These are phyloP conservation scores for Vachellia collinsii DNA, from an alignment of 306 rosid genomes.

Conservation along the genomic window DNA sequence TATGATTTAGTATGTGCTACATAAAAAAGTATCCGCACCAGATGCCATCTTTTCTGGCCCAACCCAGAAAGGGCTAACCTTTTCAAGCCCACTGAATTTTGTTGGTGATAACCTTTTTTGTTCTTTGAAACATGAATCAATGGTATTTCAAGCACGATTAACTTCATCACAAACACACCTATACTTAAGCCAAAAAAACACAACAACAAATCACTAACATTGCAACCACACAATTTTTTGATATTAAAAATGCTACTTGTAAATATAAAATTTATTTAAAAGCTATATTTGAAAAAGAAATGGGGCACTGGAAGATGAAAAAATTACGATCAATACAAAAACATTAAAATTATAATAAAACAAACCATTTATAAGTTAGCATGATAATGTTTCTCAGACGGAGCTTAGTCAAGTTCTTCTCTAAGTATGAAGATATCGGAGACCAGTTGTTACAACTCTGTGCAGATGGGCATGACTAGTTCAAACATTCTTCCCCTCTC, in stretches of 20 bases:
- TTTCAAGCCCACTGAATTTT: not conserved
- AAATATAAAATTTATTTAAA: not conserved
- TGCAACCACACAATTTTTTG: not conserved
- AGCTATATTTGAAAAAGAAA: not conserved
- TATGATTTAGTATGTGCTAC: not conserved
- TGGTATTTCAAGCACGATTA: not conserved
- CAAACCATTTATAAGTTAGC: no score
- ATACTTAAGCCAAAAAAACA: no score
- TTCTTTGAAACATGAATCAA: no score
- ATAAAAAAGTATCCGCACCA: not conserved
- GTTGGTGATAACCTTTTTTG: no score
- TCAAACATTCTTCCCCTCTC: no score
- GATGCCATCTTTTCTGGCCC: not conserved
- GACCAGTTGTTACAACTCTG: no score
- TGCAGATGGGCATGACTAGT: no score
- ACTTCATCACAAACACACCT: not conserved
- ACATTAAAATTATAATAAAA: not conserved
- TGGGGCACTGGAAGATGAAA: not conserved
- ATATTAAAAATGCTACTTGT: not conserved
- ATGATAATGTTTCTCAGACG: no score
- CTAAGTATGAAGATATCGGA: no score
- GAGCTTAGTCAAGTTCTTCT: no score
- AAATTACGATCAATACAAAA: not conserved
- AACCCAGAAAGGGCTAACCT: not conserved
- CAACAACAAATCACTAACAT: not conserved